Evolutionary conservation across 2,329 filamentous ascomycete species (phyloP), one percentile per base, ranked within the genome.

Genomic region (Leptographium flavum): DNA sequence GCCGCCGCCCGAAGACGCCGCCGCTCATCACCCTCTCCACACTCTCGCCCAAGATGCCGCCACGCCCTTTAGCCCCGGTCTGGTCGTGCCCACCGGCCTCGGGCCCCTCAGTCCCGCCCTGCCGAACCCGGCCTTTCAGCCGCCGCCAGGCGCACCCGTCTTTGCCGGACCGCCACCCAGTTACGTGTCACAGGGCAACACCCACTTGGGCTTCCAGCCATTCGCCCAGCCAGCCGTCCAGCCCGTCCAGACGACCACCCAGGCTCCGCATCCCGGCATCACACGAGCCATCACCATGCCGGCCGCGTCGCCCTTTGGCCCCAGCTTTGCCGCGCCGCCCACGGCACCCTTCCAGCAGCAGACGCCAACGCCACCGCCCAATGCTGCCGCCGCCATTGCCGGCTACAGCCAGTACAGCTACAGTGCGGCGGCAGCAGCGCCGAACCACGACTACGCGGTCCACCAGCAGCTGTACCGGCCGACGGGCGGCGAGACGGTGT

Each of bases 391-490:
- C 13, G 70, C 70, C 14, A 19, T 66, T 1, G 71, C 70, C 2
- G 76, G 76, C 2, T 81, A 71, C 56, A 63, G 74, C 19, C 69
- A 73, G 49, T 82, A 74, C 54, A 63, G 55, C 36, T 70, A 70
- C 51, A 50, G 11, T 10, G 33, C 5, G 30, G 45, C 57, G 47
- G 40, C 56, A 52, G 31, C 47, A 40, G 21, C 55, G 44, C 37
- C 53, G 49, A 49, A 40, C 4, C 22, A 50, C 15, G 72, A 76
- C 42, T 83, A 81, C 48, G 59, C 62, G 8, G 62, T 86, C 36
- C 83, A 87, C 54, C 71, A 77, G 55, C 81, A 86, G 59, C 62
- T 77, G 17, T 87, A 87, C 56, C 63, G 76, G 45, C 83, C 83
- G 1, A 81, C 76, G 5, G 78, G 83, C 58, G 62, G 63, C 5